Evolutionary conservation across 2,329 filamentous ascomycete species (phyloP).

Genomic region (Boeremia lycopersici): DNA sequence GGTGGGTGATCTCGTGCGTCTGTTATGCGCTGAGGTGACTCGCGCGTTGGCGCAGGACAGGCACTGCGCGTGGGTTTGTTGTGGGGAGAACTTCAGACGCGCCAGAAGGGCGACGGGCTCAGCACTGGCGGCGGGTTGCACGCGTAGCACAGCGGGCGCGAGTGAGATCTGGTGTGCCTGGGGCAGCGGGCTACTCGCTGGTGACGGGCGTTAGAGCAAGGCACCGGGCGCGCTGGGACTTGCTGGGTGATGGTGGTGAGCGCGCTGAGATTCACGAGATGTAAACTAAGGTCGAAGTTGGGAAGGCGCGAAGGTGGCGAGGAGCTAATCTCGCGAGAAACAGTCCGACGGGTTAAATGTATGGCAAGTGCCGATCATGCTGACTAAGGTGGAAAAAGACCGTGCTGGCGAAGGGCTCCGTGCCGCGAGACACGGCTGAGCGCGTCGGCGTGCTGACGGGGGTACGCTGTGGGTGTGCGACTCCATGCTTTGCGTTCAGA

Average conservation of each 20-base stretch:
- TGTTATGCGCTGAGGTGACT: conserved; percentile 27
- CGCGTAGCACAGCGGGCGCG: conserved; percentile 31
- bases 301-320: conserved; percentile 43
- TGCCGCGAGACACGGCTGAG: conserved; percentile 12
- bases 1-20: conserved; percentile 22
- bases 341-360: conserved; percentile 20
- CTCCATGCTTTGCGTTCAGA: conserved; percentile 19
- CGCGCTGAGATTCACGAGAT: conserved; percentile 44
- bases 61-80: conserved; percentile 14
- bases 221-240: conserved; percentile 27
- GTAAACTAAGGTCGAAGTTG: conserved; percentile 45
- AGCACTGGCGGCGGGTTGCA: conserved; percentile 39
- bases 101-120: conserved; percentile 25
- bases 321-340: conserved; percentile 24
- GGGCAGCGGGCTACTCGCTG: conserved; percentile 26
- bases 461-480: conserved; percentile 11
- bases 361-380: conserved; percentile 22
- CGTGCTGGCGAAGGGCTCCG: conserved; percentile 3
- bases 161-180: conserved; percentile 29
- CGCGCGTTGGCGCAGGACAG: conserved; percentile 17
- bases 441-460: conserved; percentile 12
- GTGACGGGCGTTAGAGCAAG: conserved; percentile 37
- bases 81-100: conserved; percentile 26
- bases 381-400: conserved; percentile 28
- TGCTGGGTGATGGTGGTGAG: conserved; percentile 29